Evolutionary conservation across 768 basidiomycete genomes (phyloP).

Genomic region (Podaxis sp.): DNA sequence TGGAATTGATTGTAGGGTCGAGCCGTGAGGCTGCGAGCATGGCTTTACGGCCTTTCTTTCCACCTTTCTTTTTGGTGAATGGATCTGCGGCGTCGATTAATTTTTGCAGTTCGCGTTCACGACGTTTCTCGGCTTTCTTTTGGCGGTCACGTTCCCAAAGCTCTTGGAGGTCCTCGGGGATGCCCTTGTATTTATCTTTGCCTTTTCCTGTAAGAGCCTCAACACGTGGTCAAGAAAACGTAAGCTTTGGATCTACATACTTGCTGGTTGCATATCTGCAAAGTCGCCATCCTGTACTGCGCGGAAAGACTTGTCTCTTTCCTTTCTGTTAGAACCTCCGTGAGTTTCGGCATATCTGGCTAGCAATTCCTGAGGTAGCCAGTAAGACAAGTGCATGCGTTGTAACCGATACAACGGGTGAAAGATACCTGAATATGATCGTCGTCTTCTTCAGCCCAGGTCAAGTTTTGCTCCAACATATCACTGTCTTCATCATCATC

Average conservation of each 20-base stretch:
- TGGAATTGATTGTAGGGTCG: conserved; percentile 40
- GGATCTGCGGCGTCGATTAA: conserved; percentile 63
- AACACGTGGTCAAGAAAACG: not conserved
- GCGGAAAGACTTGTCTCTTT: conserved; percentile 54
- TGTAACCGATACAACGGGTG: not conserved
- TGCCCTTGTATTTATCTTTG: conserved; percentile 50
- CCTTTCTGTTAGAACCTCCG: conserved; percentile 41
- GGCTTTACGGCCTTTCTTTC: conserved; percentile 69
- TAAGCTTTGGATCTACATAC: conserved; percentile 36
- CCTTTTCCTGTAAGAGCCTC: conserved; percentile 31
- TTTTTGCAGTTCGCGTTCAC: conserved; percentile 53
- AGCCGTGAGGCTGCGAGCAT: conserved; percentile 48
- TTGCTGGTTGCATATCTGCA: conserved; percentile 40
- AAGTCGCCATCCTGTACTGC: conserved; percentile 59
- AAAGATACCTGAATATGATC: conserved; percentile 50
- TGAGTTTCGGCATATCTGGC: conserved; percentile 36
- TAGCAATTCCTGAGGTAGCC: conserved; percentile 46
- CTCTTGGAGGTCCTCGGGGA: conserved; percentile 56
- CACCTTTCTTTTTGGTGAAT: conserved; percentile 55
- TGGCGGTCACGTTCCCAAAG: conserved; percentile 82
- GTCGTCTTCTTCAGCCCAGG: conserved; percentile 52
- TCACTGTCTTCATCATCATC: conserved; percentile 33
- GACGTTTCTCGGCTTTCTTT: conserved; percentile 79
- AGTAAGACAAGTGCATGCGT: not conserved
- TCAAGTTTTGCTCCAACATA: conserved; percentile 26